Percentiles rank a stretch among this genome's conserved stretches.
Evolutionary conservation across 371 early-diverging fungal genomes (phyloP).

Genomic region (Sporodiniella umbellata): DNA sequence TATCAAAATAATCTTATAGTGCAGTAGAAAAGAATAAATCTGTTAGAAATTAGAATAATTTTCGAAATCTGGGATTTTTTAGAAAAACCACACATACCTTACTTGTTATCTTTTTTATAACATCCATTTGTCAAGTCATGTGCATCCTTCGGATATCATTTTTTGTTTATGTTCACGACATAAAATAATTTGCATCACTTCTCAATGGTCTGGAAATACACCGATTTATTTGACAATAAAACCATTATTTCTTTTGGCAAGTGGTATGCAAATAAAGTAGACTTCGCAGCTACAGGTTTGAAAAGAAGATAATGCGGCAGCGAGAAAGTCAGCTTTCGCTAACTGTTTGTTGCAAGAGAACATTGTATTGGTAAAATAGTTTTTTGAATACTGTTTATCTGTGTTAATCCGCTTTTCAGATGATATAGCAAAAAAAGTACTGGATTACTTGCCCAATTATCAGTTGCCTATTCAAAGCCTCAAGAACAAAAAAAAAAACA

Average conservation of each 20-base stretch:
- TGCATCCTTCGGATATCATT: too few relatives aligned
- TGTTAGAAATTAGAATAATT: too few relatives aligned
- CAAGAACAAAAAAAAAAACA: constrained; percentile 16
- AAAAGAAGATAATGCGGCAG: constrained; percentile 14
- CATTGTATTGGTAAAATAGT: constrained; percentile 17
- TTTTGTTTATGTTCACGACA: too few relatives aligned
- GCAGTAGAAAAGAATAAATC: too few relatives aligned
- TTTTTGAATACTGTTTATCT: constrained; percentile 21
- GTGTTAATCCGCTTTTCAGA: constrained; percentile 17
- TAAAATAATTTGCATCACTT: too few relatives aligned
- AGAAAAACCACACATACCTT: too few relatives aligned
- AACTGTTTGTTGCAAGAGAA: constrained; percentile 21
- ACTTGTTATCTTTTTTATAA: too few relatives aligned
- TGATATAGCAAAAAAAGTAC: constrained; percentile 18
- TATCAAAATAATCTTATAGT: too few relatives aligned
- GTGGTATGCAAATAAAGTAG: constrained; percentile 14
- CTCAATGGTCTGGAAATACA: constrained; percentile 17
- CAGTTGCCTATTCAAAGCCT: constrained; percentile 16
- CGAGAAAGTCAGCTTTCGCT: constrained; percentile 17
- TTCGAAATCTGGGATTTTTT: too few relatives aligned
- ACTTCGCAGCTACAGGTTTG: constrained; percentile 10
- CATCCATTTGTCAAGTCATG: too few relatives aligned
- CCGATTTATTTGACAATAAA: constrained; percentile 16
- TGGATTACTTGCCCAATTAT: constrained; percentile 20
- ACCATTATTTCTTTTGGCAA: constrained; percentile 12